phyloP scores from a whole-genome alignment of 305 asterid genomes.

The Fraxinus nigra region DNA sequence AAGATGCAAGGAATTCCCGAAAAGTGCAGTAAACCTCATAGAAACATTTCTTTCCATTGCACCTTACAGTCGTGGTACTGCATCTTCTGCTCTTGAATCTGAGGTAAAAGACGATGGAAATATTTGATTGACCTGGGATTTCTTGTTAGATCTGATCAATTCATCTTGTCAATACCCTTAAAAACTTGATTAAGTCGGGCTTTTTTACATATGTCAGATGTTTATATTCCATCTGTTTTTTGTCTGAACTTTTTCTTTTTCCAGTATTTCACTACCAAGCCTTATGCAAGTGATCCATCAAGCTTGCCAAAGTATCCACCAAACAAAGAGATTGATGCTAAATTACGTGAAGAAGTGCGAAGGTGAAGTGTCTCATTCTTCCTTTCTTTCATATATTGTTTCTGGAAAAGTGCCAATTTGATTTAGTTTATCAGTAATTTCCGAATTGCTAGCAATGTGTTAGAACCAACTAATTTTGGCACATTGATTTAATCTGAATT shows the following conservation, averaged over 20 bases:
- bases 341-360: conserved; percentile 65
- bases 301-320: conserved; percentile 86
- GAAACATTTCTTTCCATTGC: conserved; percentile 69
- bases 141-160: background rate
- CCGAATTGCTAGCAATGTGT: background rate
- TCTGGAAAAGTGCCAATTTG: background rate
- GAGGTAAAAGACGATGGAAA: conserved; percentile 41
- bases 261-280: conserved; percentile 70
- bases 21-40: conserved; percentile 59
- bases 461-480: background rate
- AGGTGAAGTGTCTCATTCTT: conserved; percentile 40
- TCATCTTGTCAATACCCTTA: background rate
- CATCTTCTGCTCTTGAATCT: conserved; percentile 63
- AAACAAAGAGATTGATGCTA: conserved; percentile 93
- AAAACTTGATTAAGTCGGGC: background rate
- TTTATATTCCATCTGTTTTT: background rate
- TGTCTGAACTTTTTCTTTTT: background rate
- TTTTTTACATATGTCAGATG: background rate
- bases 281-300: conserved; percentile 79
- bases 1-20: conserved; percentile 81
- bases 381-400: background rate
- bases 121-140: background rate
- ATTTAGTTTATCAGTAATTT: background rate
- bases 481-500: background rate
- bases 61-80: conserved; percentile 71